Evolutionary conservation across 2,329 filamentous ascomycete genomes (phyloP), one percentile per base, ranked within the genome.

Genomic region (Chaetomium sp.): DNA sequence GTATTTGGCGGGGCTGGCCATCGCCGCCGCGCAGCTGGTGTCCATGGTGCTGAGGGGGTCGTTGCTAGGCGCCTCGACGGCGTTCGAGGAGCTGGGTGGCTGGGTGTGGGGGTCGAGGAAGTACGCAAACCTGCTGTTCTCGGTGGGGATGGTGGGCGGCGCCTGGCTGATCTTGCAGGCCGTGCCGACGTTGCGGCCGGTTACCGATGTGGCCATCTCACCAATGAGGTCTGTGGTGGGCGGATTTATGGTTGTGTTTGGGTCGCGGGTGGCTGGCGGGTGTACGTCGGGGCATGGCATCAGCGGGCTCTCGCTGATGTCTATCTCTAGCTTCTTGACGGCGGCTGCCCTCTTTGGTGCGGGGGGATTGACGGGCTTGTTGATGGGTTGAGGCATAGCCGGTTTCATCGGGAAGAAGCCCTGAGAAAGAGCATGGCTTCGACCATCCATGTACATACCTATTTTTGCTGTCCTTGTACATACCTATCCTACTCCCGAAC

Each of bases 261-360:
- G 88, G 0, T 80, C 86, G 1, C 81, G 87, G 57, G 72, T 90
- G 62, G 87, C 85, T 0, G 87, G 87, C 1, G 88, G 88, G 0
- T 91, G 88, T 68, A 89, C 88, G 0, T 88, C 85, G 5, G 88
- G 88, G 0, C 88, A 91, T 72, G 88, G 88, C 0, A 86, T 91
- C 67, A 89, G 85, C 65, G 88, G 88, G 0, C 81, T 90, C 71
- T 83, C 85, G n/a, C 77, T 87, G 65, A 77, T 90, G 58, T 87
- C 84, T 0, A 75, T 83, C 4, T 84, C 87, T 10, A 90, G 88
- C 71, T 79, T 89, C 62, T 74, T 90, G 13, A 87, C 85, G 0
- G 85, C 89, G 27, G 81, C 75, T 2, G 77, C 81, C 5, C 82
- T 86, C 69, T 89, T 90, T 77, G 59, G 55, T 13, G 59, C 35